phyloP scores from a whole-genome alignment of 805 yeast genomes.

The Brettanomyces bruxellensis region DNA sequence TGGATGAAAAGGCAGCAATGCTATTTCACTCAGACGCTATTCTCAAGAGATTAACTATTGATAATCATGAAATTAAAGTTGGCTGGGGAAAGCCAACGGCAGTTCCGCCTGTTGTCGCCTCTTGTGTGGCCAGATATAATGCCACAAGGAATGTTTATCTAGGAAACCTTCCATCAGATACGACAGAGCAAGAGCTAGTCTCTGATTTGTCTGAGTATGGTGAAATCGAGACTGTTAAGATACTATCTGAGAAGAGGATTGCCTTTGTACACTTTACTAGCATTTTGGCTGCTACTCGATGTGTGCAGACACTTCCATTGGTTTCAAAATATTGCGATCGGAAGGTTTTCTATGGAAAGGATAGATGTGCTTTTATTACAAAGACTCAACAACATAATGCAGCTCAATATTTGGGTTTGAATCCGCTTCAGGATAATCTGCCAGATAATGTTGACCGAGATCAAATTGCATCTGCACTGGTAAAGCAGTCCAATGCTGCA shows the following conservation, averaged over 20 bases:
- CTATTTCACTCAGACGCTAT: constrained; percentile 92
- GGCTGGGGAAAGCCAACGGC: constrained; percentile 90
- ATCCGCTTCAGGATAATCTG: constrained; percentile 80
- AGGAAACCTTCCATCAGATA: constrained; percentile 58
- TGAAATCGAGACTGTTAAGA: constrained; percentile 73
- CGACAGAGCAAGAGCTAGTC: constrained; percentile 56
- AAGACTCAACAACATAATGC: constrained; percentile 96
- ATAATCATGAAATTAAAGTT: constrained; percentile 72
- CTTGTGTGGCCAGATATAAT: constrained; percentile 72
- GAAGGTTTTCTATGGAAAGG: constrained; percentile 87
- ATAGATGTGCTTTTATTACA: constrained; percentile 89
- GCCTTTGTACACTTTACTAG: constrained; percentile 89
- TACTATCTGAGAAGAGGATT: constrained; percentile 70
- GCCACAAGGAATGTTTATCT: constrained; percentile 93
- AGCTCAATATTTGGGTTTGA: constrained; percentile 85
- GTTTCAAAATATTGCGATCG: constrained; percentile 63
- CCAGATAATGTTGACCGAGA: constrained; percentile 51
- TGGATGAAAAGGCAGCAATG: constrained; percentile 82
- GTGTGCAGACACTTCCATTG: constrained; percentile 66
- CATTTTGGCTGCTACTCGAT: constrained; percentile 77
- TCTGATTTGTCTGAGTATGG: constrained; percentile 70
- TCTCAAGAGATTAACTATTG: constrained; percentile 69
- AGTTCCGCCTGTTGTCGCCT: constrained; percentile 63
- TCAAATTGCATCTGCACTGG: constrained; percentile 61
- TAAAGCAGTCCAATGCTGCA: constrained; percentile 94